Conservation (phyloP, 2,329 filamentous ascomycete genomes). For the Fusarium mexicanum region DNA sequence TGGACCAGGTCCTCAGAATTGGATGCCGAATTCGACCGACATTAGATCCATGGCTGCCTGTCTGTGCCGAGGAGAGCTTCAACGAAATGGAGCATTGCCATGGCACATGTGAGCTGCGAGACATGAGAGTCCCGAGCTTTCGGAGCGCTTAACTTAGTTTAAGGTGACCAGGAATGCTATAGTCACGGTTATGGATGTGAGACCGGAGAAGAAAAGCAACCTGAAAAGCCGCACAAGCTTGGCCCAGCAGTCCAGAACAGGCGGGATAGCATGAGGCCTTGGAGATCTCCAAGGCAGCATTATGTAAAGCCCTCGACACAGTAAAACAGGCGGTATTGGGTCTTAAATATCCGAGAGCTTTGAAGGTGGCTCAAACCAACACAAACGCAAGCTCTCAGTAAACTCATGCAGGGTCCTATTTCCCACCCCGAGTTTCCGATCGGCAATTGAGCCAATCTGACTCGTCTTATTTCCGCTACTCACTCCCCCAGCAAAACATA, state of each 20-base stretch:
- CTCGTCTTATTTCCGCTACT: constrained; percentile 24
- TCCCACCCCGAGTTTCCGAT: constrained; percentile 14
- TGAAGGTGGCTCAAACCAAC: constrained; percentile 11
- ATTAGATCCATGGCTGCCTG: background rate
- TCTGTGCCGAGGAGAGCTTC: background rate
- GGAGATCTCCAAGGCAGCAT: background rate
- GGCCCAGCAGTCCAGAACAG: background rate
- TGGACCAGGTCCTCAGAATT: background rate
- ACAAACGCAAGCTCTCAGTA: background rate
- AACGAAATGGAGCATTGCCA: background rate
- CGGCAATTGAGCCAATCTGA: constrained; percentile 33
- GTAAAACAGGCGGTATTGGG: background rate
- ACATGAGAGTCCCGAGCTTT: background rate
- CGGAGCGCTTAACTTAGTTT: background rate
- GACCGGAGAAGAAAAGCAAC: background rate
- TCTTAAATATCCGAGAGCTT: background rate
- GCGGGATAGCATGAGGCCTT: background rate
- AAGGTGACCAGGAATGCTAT: background rate
- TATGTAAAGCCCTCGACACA: background rate
- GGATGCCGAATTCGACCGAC: background rate
- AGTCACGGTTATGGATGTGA: background rate
- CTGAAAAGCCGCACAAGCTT: background rate
- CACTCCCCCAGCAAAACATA: constrained; percentile 4
- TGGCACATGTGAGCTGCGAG: background rate
- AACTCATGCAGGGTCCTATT: constrained; percentile 33